These are phyloP conservation scores for Calonectria leucothoes DNA, from an alignment of 2,329 filamentous ascomycete genomes.

Conservation along the genomic window DNA sequence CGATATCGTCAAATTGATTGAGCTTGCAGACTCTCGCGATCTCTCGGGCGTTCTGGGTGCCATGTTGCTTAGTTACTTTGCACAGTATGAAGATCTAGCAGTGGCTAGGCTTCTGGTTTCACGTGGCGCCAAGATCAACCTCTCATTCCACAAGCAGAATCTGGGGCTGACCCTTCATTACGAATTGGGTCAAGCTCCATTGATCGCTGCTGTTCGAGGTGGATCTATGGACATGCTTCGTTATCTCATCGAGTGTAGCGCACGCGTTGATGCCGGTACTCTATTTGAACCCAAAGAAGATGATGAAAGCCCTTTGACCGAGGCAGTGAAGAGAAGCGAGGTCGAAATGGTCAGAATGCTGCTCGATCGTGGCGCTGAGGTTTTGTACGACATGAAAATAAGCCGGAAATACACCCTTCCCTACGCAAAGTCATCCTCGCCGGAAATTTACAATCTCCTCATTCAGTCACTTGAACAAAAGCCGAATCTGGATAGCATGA, in stretches of 20 bases:
- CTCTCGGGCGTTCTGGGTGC: neutral
- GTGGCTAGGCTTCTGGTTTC: neutral
- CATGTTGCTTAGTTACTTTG: conserved; percentile 1
- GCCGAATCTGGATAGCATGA: neutral
- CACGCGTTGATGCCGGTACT: neutral
- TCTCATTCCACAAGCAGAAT: neutral
- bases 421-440: neutral
- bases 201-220: neutral
- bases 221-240: neutral
- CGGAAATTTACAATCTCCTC: neutral
- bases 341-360: neutral
- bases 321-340: neutral
- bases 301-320: neutral
- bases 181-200: neutral
- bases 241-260: neutral
- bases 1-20: neutral
- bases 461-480: neutral
- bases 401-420: neutral
- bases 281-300: neutral
- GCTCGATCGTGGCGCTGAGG: neutral
- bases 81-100: neutral
- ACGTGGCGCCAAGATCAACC: neutral
- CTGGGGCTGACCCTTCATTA: neutral
- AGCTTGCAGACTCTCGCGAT: neutral
- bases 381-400: neutral